phyloP scores from a whole-genome alignment of 495 filamentous ascomycete species.

The Bathelium albidoporum region DNA sequence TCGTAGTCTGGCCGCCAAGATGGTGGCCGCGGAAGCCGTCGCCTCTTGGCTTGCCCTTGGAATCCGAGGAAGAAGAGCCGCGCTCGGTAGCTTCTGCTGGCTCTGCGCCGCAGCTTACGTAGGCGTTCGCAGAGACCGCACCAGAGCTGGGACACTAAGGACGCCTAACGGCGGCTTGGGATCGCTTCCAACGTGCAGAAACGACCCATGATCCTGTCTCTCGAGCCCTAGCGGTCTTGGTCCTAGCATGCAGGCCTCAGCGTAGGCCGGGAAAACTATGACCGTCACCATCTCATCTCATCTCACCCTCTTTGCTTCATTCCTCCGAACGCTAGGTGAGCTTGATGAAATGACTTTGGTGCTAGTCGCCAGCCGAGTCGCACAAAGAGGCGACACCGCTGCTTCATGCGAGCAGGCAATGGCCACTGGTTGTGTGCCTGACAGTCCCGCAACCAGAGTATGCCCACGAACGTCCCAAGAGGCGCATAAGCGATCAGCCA shows the following conservation, averaged over 20 bases:
- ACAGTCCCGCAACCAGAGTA: neutral
- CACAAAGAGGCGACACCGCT: neutral
- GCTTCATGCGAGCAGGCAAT: neutral
- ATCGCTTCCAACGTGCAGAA: neutral
- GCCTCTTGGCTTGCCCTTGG: neutral
- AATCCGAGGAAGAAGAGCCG: neutral
- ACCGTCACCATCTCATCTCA: conserved; percentile 4
- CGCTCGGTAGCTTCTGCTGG: neutral
- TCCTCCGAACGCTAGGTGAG: neutral
- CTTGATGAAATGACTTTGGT: neutral
- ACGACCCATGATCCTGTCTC: neutral
- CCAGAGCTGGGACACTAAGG: neutral
- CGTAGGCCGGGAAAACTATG: conserved; percentile 1
- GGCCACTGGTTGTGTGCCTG: neutral
- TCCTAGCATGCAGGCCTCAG: neutral
- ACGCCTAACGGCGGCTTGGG: neutral
- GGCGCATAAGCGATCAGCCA: neutral
- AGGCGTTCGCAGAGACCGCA: neutral
- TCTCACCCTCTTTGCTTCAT: neutral
- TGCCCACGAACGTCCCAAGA: neutral
- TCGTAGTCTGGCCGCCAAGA: neutral
- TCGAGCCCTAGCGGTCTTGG: neutral
- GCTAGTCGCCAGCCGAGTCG: neutral
- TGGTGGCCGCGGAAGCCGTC: conserved; percentile 1
- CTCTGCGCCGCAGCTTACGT: neutral